Base-by-base conservation (phyloP, 1,284 basidiomycete species). In the Tetrapyrgos nigripes region DNA sequence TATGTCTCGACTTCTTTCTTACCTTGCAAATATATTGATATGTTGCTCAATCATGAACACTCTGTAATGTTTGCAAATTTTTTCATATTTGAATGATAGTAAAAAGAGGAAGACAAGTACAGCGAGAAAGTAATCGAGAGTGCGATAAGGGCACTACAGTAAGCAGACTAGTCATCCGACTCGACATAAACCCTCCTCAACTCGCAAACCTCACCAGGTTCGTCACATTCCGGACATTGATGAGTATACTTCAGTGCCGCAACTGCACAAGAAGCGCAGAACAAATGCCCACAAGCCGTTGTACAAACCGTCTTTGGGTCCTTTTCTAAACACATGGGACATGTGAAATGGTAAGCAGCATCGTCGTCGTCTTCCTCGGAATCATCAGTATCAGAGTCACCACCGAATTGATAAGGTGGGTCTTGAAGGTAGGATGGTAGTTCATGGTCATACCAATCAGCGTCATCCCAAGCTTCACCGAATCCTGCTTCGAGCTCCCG, bases 231-330 rank as follows among this genome's bases (percentile, higher is more conserved):
- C n/a, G 66, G 65, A 45, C 66, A 68, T 11, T 28, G 47, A 1
- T 44, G 29, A 3, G 55, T 64, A 37, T 57, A 55, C 26, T 65
- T 64, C 11, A 60, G 46, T 3, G 60, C 60, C 2, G 53, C 37
- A 6, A 53, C 60, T 23, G 66, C 64, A 44, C 66, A 68, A 49
- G 58, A 50, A 17, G 60, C 58, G 52, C 67, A 68, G 24, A 65
- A 68, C 3, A 68, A 31, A 31, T 68, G 67, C 3, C 67, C 67
- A 23, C 67, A 68, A 10, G 53, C 58, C 11, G 63, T 62, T 8
- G 60, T 60, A 28, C 62, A 64, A 24, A 65, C 55, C 10, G 62
- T 46, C 3, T 62, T 23, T 2, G 61, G 53, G 4, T 28, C 27
- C 40, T 63, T 40, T 10, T 50, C 31, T n/a, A 40, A 40, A 47